A percentile compares a stretch with the other conserved stretches of the same genome.
phyloP scores from a whole-genome alignment of 805 yeast genomes.

The Candida silvatica region DNA sequence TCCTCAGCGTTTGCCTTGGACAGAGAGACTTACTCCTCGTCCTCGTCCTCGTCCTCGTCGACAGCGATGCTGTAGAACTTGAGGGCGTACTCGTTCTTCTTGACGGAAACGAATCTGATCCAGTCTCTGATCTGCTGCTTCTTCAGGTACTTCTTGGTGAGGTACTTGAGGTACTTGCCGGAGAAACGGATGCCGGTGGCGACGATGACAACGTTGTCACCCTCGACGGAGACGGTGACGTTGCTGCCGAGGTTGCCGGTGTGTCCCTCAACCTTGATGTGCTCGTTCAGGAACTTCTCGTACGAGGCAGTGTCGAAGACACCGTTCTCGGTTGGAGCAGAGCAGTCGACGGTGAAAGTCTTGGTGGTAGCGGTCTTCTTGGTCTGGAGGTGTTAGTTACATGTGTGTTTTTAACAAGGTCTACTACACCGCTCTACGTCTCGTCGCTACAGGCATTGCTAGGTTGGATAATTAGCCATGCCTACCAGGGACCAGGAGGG shows the following conservation, averaged over 20 bases:
- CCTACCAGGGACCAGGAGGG: background rate
- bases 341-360: conserved; percentile 91
- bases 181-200: conserved; percentile 91
- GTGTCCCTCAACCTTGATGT: conserved; percentile 97
- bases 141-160: conserved; percentile 99
- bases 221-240: conserved; percentile 80
- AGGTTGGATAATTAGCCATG: background rate
- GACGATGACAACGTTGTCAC: conserved; percentile 83
- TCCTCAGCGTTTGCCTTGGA: too few relatives aligned
- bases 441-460: background rate
- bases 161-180: conserved; percentile 99
- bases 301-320: conserved; percentile 96
- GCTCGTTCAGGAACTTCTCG: conserved; percentile 97
- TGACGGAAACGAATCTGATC: conserved; percentile 97
- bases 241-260: conserved; percentile 96
- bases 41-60: conserved; percentile 82
- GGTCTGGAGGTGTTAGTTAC: conserved; percentile 41
- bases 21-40: conserved; percentile 49
- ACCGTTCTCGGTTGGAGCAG: conserved; percentile 96
- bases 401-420: background rate
- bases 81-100: conserved; percentile 93
- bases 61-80: conserved; percentile 98
- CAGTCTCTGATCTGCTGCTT: conserved; percentile 99
- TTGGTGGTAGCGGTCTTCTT: conserved; percentile 70
- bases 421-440: background rate